Evolutionary conservation across 805 yeast species (phyloP).

Genomic region (Trichomonascus vanleenenianus): DNA sequence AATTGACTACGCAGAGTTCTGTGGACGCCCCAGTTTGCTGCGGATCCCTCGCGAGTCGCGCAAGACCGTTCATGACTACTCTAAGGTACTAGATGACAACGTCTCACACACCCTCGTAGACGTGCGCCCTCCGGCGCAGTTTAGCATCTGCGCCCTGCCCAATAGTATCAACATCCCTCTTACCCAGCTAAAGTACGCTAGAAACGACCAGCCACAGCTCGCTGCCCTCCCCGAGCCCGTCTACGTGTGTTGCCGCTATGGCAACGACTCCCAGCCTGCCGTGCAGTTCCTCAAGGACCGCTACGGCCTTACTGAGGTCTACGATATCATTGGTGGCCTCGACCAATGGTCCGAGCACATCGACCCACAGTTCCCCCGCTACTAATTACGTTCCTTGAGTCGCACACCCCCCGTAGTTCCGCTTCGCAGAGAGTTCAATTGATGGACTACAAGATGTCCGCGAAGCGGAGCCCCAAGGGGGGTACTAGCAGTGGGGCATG

Average conservation of each 20-base stretch:
- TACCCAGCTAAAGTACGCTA: conserved; percentile 35
- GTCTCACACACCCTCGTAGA: conserved; percentile 44
- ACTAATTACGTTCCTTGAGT: too few species aligned
- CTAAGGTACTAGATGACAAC: conserved; percentile 7
- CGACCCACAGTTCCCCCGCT: conserved; percentile 56
- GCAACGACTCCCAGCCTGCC: conserved; percentile 86
- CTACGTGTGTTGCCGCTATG: conserved; percentile 72
- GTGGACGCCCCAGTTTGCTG: conserved; percentile 51
- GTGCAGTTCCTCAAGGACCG: conserved; percentile 46
- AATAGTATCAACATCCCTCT: conserved; percentile 58
- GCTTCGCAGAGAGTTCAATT: too few species aligned
- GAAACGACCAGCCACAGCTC: conserved; percentile 20
- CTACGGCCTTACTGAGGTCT: conserved; percentile 41
- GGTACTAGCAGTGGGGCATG: too few species aligned
- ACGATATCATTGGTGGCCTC: conserved; percentile 75
- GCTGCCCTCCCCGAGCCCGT: conserved; percentile 29
- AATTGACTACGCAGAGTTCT: conserved; percentile 63
- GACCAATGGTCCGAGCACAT: conserved; percentile 54
- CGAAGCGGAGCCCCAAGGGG: too few species aligned
- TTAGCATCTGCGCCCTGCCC: conserved; percentile 52
- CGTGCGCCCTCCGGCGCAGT: conserved; percentile 78
- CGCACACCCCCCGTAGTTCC: too few species aligned
- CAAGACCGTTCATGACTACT: conserved; percentile 36
- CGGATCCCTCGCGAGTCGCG: conserved; percentile 42
- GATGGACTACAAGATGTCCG: too few species aligned